These are phyloP conservation scores for Alternaria brassicae DNA, from an alignment of 2,329 filamentous ascomycete species.

Conservation along the genomic window DNA sequence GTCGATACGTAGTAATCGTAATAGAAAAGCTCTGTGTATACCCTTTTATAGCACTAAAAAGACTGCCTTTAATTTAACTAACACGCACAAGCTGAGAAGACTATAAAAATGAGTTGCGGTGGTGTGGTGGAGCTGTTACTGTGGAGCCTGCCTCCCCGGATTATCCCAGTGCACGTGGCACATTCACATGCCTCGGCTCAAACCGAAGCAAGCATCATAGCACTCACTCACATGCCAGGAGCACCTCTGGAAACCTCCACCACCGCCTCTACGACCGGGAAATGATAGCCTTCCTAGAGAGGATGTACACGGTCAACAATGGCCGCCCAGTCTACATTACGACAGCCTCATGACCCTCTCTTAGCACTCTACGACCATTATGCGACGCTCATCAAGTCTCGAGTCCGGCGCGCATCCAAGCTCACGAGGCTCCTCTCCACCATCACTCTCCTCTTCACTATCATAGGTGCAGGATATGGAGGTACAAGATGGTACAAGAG, in stretches of 20 bases:
- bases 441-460: conserved; percentile 75
- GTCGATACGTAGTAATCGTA: not conserved
- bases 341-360: conserved; percentile 55
- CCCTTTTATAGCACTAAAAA: rapidly evolving
- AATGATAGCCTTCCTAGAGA: conserved; percentile 32
- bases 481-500: conserved; percentile 78
- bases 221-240: conserved; percentile 28
- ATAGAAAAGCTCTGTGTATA: not conserved
- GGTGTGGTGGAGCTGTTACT: not conserved
- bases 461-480: conserved; percentile 80
- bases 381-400: conserved; percentile 56
- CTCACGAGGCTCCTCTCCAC: conserved; percentile 77
- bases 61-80: too few species aligned
- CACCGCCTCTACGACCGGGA: conserved; percentile 19
- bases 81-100: not conserved
- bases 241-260: conserved; percentile 11
- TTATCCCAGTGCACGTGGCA: conserved; percentile 25
- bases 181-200: conserved; percentile 39
- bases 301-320: conserved; percentile 59
- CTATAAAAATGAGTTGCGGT: not conserved
- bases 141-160: conserved; percentile 18
- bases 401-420: conserved; percentile 70
- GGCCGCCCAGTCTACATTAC: conserved; percentile 86
- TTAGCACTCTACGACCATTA: conserved; percentile 57
- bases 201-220: conserved; percentile 14